These are phyloP conservation scores for Cucumis cinereus DNA, from an alignment of 306 rosid genomes.

Conservation along the genomic window DNA sequence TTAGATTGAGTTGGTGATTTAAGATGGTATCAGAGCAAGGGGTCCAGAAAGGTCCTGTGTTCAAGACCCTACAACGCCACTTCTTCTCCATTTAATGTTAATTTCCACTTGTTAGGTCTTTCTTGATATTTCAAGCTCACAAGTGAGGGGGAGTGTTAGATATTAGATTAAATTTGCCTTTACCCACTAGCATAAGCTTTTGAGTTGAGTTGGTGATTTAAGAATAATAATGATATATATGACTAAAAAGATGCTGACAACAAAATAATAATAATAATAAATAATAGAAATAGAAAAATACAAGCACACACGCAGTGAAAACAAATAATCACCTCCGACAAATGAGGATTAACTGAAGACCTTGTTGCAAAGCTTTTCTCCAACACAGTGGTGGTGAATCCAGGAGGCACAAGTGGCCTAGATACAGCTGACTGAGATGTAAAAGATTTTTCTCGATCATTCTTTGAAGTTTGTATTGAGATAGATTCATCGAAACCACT, in stretches of 20 bases:
- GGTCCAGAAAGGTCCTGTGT: no score
- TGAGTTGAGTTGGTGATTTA: no score
- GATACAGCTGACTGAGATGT: constrained; percentile 42
- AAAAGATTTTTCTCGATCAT: constrained; percentile 45
- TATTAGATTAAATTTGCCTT: no score
- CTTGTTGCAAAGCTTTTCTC: constrained; percentile 43
- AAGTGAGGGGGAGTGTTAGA: no score
- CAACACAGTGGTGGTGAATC: constrained; percentile 46
- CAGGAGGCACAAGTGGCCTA: constrained; percentile 97
- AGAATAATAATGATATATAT: background rate
- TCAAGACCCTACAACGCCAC: no score
- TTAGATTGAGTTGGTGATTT: no score
- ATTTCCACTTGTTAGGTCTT: no score
- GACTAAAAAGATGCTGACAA: background rate
- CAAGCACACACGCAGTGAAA: background rate
- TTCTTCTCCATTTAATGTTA: no score
- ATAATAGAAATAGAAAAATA: background rate
- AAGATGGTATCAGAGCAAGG: no score
- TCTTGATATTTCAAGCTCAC: no score
- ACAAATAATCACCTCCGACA: constrained; percentile 45
- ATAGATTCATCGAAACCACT: constrained; percentile 35
- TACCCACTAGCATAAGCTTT: no score
- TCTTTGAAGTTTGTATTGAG: constrained; percentile 21
- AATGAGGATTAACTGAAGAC: constrained; percentile 23
- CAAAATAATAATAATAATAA: no score